Conservation (phyloP, 169 alveolate species). For the Plasmodium yoelii region DNA sequence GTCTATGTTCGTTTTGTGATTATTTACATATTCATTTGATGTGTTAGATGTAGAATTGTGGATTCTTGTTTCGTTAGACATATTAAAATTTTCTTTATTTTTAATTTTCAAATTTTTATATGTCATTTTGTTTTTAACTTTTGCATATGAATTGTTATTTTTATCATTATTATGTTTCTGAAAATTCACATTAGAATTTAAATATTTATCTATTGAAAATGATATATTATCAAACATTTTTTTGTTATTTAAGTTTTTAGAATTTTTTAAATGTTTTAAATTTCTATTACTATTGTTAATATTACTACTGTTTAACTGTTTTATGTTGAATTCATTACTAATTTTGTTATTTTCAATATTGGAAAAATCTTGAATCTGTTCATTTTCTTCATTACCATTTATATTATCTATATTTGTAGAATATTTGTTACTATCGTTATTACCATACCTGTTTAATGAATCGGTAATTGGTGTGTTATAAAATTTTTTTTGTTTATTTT, state of each 20-base stretch:
- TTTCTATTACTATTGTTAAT: no score
- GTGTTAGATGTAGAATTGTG: no score
- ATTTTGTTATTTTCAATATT: no score
- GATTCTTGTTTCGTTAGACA: no score
- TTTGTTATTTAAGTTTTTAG: slow-evolving; percentile 10
- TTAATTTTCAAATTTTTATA: not conserved
- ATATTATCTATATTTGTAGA: not conserved
- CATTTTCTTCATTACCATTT: slow-evolving; percentile 4
- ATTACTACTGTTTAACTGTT: no score
- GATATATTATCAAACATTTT: slow-evolving; percentile 35
- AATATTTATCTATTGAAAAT: slow-evolving; percentile 48
- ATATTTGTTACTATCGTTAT: slow-evolving; percentile 19
- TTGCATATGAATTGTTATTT: not conserved
- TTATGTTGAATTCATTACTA: no score
- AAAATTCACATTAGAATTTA: slow-evolving; percentile 14
- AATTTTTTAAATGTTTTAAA: not conserved
- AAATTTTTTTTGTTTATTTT: slow-evolving; percentile 43
- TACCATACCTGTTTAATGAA: slow-evolving; percentile 29
- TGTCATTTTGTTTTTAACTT: not conserved
- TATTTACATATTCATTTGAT: no score
- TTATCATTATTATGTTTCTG: slow-evolving; percentile 10
- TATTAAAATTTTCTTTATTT: not conserved
- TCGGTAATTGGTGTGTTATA: slow-evolving; percentile 33
- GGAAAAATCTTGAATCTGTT: not conserved
- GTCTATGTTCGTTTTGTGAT: no score